phyloP scores from a whole-genome alignment of 2,329 filamentous ascomycete genomes.

The Monilinia fructigena region DNA sequence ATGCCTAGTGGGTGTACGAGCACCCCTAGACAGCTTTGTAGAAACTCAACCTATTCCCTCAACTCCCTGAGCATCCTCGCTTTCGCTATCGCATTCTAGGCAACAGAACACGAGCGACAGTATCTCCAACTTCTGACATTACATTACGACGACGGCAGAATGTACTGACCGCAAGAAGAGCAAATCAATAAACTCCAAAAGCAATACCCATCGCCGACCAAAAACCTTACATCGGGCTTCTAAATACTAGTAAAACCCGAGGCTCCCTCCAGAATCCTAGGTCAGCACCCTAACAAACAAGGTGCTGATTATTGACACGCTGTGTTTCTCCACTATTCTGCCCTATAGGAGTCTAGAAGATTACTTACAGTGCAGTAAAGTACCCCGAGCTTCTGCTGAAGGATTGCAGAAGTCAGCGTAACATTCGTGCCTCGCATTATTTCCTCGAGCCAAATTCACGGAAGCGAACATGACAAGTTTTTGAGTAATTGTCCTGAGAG shows the following conservation, averaged over 20 bases:
- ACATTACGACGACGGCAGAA: background rate
- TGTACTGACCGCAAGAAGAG: too few species aligned
- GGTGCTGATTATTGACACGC: too few species aligned
- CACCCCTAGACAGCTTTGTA: background rate
- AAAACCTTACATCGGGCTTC: too few species aligned
- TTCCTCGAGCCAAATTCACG: slow-evolving; percentile 6
- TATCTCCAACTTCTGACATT: background rate
- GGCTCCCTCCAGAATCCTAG: too few species aligned
- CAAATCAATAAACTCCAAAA: too few species aligned
- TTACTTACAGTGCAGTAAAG: background rate
- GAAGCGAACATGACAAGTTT: slow-evolving; percentile 4
- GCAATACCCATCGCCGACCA: too few species aligned
- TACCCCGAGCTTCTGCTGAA: background rate
- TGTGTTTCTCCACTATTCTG: background rate
- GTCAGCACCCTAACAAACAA: too few species aligned
- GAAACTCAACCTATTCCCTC: background rate
- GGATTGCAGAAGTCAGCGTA: slow-evolving; percentile 13
- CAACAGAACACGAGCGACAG: background rate
- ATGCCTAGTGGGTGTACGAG: background rate
- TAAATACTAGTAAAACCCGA: background rate
- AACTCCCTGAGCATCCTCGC: background rate
- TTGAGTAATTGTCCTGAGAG: background rate
- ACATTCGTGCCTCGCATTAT: slow-evolving; percentile 7
- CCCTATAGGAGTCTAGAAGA: background rate
- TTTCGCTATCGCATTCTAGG: background rate